These are phyloP conservation scores for Stylonectria norvegica DNA, from an alignment of 2,329 filamentous ascomycete genomes.

Conservation along the genomic window DNA sequence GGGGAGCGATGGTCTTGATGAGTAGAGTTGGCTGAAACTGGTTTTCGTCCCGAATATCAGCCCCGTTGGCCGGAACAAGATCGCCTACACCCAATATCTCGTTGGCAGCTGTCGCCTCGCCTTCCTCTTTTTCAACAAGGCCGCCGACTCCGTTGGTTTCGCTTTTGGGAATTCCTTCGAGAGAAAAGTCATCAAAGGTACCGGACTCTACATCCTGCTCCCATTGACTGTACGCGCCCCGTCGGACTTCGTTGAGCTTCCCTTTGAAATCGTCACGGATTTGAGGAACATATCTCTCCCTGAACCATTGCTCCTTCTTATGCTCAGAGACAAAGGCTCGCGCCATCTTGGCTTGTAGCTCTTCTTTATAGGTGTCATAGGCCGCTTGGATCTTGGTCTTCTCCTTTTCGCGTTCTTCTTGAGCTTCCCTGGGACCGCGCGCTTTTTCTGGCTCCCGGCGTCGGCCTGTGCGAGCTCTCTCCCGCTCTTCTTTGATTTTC, in stretches of 20 bases:
- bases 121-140: conserved; percentile 89
- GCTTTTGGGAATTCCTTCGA: conserved; percentile 90
- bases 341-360: conserved; percentile 74
- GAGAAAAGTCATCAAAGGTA: conserved; percentile 87
- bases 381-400: conserved; percentile 72
- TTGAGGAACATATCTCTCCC: conserved; percentile 85
- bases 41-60: conserved; percentile 85
- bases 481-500: conserved; percentile 77
- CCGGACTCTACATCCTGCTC: conserved; percentile 81
- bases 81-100: conserved; percentile 93
- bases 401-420: conserved; percentile 75
- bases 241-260: conserved; percentile 76
- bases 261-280: conserved; percentile 70
- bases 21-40: conserved; percentile 86
- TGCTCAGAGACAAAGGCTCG: conserved; percentile 86
- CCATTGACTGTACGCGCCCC: conserved; percentile 80
- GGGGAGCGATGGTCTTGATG: conserved; percentile 97
- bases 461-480: conserved; percentile 66
- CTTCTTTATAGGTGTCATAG: conserved; percentile 66
- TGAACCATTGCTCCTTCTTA: conserved; percentile 97
- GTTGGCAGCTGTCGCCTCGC: conserved; percentile 84
- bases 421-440: conserved; percentile 61
- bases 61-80: conserved; percentile 76
- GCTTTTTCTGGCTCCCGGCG: conserved; percentile 61
- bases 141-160: conserved; percentile 86